These are phyloP conservation scores for Phaeosphaeria sp. DNA, from an alignment of 2,329 filamentous ascomycete species.

Conservation along the genomic window DNA sequence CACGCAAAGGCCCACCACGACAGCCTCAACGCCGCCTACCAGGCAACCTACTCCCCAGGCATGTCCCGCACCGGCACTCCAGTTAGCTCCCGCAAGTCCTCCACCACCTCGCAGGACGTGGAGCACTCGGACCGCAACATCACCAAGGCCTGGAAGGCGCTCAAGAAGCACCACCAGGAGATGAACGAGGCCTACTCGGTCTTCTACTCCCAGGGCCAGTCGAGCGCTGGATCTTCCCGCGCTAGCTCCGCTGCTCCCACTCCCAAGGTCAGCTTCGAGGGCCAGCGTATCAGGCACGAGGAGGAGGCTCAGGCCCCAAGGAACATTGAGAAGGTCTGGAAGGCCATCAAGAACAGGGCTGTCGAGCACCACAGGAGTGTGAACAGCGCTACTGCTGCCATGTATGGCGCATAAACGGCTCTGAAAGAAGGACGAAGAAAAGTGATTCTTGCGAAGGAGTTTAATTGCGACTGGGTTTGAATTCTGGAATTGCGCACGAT, in stretches of 20 bases:
- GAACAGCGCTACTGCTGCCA: constrained; percentile 25
- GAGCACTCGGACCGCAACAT: constrained; percentile 23
- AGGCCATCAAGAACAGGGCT: constrained; percentile 34
- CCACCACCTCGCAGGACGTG: constrained; percentile 16
- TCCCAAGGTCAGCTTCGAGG: constrained; percentile 23
- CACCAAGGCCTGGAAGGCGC: constrained; percentile 33
- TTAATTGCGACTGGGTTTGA: not conserved
- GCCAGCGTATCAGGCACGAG: constrained; percentile 11
- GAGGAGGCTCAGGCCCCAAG: constrained; percentile 13
- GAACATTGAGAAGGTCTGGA: constrained; percentile 34
- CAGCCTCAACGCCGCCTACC: constrained; percentile 35
- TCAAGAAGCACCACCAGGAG: constrained; percentile 40
- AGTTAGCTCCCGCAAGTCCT: constrained; percentile 16
- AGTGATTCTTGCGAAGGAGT: constrained; percentile 2
- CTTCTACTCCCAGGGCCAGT: constrained; percentile 30
- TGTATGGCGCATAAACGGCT: constrained; percentile 1
- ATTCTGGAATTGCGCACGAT: constrained; percentile 1
- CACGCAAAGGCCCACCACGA: constrained; percentile 42
- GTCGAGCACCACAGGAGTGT: constrained; percentile 40
- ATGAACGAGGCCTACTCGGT: constrained; percentile 37
- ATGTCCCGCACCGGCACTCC: constrained; percentile 14
- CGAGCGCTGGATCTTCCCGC: constrained; percentile 16
- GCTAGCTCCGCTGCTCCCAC: constrained; percentile 10
- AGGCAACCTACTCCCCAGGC: constrained; percentile 23
- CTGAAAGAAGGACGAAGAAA: not conserved